Conservation (phyloP, 1,139 yeast species). For the Taphrina populina region DNA sequence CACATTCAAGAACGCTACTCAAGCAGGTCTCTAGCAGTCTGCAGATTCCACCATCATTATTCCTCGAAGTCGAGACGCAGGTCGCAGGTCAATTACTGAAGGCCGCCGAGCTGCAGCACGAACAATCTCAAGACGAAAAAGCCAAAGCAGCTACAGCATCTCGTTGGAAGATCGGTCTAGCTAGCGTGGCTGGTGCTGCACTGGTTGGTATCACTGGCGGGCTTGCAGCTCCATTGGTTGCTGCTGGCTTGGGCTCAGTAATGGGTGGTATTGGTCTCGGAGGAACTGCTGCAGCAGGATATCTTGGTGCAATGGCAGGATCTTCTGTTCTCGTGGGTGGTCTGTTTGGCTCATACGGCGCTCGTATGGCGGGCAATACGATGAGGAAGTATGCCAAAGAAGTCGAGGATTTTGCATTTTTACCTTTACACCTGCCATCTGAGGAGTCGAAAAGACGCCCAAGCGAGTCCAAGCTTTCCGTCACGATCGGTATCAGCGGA, state of each 20-base stretch:
- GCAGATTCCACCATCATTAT: slow-evolving; percentile 14
- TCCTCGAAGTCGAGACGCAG: slow-evolving; percentile 25
- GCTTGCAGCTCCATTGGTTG: slow-evolving; percentile 91
- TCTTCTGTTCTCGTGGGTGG: slow-evolving; percentile 33
- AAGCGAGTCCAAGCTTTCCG: slow-evolving; percentile 69
- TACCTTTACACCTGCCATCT: slow-evolving; percentile 71
- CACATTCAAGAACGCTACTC: slow-evolving; percentile 30
- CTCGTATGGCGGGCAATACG: slow-evolving; percentile 79
- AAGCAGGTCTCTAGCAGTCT: slow-evolving; percentile 23
- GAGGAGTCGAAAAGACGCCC: background rate
- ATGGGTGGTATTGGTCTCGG: slow-evolving; percentile 88
- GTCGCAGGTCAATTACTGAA: slow-evolving; percentile 28
- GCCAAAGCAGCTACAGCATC: slow-evolving; percentile 16
- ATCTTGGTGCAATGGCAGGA: slow-evolving; percentile 87
- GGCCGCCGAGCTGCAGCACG: slow-evolving; percentile 30
- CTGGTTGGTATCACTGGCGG: slow-evolving; percentile 96
- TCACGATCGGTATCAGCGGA: slow-evolving; percentile 56
- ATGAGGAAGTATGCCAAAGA: slow-evolving; percentile 86
- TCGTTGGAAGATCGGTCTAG: slow-evolving; percentile 71
- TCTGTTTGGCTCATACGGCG: slow-evolving; percentile 66
- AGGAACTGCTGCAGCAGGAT: slow-evolving; percentile 71
- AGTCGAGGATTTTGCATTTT: slow-evolving; percentile 87
- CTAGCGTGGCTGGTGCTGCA: slow-evolving; percentile 96
- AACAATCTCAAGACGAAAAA: slow-evolving; percentile 28
- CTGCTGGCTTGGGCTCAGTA: slow-evolving; percentile 98